These are phyloP conservation scores for Entomortierella chlamydospora DNA, from an alignment of 192 early-diverging fungal species.

Conservation along the genomic window DNA sequence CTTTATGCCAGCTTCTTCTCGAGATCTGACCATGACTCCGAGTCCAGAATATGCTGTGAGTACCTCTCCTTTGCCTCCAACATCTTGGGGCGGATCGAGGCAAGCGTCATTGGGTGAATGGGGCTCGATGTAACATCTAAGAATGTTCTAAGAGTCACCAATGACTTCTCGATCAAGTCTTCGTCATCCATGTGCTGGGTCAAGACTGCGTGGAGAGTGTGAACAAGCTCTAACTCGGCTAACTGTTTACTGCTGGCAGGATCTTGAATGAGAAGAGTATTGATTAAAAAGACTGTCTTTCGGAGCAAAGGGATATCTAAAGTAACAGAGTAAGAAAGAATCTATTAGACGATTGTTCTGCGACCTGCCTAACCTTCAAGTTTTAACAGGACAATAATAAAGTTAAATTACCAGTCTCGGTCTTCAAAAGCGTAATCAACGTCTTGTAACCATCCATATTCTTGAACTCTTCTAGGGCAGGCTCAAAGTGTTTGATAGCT, in stretches of 20 bases:
- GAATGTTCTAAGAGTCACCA: constrained; percentile 39
- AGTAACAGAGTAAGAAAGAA: constrained; percentile 9
- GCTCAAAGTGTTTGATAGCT: constrained; percentile 67
- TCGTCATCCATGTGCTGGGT: constrained; percentile 57
- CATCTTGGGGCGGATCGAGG: constrained; percentile 22
- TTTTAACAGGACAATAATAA: neutral
- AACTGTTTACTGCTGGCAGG: constrained; percentile 55
- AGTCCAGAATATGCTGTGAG: constrained; percentile 21
- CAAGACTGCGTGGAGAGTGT: constrained; percentile 58
- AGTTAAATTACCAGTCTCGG: constrained; percentile 49
- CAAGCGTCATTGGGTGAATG: constrained; percentile 16
- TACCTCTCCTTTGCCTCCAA: constrained; percentile 45
- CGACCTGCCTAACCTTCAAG: neutral
- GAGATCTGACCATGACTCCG: constrained; percentile 31
- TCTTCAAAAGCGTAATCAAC: constrained; percentile 60
- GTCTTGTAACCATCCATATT: constrained; percentile 55
- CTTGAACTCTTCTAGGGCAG: constrained; percentile 70
- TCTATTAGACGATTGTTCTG: neutral
- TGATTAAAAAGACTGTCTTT: constrained; percentile 73
- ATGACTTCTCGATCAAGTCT: constrained; percentile 62
- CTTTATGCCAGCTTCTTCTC: constrained; percentile 34
- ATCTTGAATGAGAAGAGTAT: constrained; percentile 72
- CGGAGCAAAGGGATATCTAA: constrained; percentile 57
- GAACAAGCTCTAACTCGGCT: constrained; percentile 58
- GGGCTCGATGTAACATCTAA: constrained; percentile 16